Evolutionary conservation across 2,329 filamentous ascomycete genomes (phyloP).

Genomic region (Juglanconis oblonga): DNA sequence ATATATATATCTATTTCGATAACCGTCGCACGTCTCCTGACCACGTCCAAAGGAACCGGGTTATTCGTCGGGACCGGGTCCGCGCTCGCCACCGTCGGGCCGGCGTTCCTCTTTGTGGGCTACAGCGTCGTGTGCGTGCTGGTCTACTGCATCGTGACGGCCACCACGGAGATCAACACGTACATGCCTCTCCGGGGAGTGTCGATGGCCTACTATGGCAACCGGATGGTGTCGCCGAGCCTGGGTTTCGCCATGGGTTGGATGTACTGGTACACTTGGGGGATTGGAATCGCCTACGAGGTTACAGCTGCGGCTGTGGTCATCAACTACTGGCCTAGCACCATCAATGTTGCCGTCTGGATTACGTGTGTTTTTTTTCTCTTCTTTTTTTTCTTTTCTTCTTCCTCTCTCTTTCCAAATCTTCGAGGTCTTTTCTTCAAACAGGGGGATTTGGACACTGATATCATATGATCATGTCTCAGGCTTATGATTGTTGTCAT

Average conservation of each 20-base stretch:
- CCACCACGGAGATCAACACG: slow-evolving; percentile 45
- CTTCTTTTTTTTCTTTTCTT: too few relatives aligned
- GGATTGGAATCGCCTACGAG: slow-evolving; percentile 33
- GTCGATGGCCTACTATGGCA: slow-evolving; percentile 47
- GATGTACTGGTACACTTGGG: slow-evolving; percentile 36
- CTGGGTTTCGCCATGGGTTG: slow-evolving; percentile 44
- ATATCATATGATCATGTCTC: neutral
- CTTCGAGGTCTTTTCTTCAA: too few relatives aligned
- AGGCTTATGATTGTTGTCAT: slow-evolving; percentile 20
- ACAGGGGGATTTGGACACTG: too few relatives aligned
- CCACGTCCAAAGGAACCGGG: slow-evolving; percentile 22
- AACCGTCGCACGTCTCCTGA: neutral
- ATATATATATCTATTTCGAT: neutral
- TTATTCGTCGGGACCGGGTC: slow-evolving; percentile 45
- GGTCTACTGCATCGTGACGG: slow-evolving; percentile 44
- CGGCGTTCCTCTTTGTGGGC: slow-evolving; percentile 39
- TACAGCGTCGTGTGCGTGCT: slow-evolving; percentile 41
- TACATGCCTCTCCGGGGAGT: slow-evolving; percentile 48
- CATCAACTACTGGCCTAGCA: slow-evolving; percentile 23
- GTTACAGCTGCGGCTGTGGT: slow-evolving; percentile 20
- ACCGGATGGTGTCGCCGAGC: slow-evolving; percentile 40
- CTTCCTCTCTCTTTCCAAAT: too few relatives aligned
- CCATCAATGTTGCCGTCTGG: slow-evolving; percentile 20
- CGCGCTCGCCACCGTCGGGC: slow-evolving; percentile 40
- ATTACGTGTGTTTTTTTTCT: slow-evolving; percentile 13